Evolutionary conservation across 257 asterid species (phyloP).

Genomic region (Vinca minor): DNA sequence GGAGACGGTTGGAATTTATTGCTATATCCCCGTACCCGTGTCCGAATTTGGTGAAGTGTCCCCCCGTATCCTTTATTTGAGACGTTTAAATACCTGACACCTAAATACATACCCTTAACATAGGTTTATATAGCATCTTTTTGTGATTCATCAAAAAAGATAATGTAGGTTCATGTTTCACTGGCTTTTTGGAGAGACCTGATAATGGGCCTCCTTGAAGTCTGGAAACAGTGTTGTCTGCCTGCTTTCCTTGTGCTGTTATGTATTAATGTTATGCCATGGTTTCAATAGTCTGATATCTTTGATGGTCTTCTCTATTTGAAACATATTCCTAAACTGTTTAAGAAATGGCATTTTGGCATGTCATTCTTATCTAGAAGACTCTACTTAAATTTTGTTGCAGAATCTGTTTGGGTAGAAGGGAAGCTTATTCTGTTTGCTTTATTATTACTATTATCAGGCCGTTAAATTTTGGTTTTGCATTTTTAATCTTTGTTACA

Average conservation of each 20-base stretch:
- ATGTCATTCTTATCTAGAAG: background rate
- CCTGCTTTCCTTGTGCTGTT: background rate
- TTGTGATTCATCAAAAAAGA: too few relatives aligned
- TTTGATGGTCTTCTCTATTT: background rate
- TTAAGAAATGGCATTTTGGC: background rate
- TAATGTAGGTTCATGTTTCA: background rate
- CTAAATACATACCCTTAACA: too few relatives aligned
- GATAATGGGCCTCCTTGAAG: background rate
- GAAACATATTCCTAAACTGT: background rate
- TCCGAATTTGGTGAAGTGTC: too few relatives aligned
- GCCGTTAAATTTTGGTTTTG: background rate
- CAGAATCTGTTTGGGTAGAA: too few relatives aligned
- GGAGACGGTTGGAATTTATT: too few relatives aligned
- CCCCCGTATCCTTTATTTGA: too few relatives aligned
- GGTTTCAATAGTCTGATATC: background rate
- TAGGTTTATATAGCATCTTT: too few relatives aligned
- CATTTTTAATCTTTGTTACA: background rate
- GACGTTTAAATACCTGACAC: too few relatives aligned
- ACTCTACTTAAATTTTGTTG: background rate
- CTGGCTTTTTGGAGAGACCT: background rate
- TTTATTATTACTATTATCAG: background rate
- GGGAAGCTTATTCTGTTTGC: background rate
- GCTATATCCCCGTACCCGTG: too few relatives aligned
- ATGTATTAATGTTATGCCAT: background rate
- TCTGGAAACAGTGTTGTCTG: background rate